Percentiles rank a stretch among this genome's conserved stretches.
Evolutionary conservation across 345 rosid genomes (phyloP).

Genomic region (Clausena lansium): DNA sequence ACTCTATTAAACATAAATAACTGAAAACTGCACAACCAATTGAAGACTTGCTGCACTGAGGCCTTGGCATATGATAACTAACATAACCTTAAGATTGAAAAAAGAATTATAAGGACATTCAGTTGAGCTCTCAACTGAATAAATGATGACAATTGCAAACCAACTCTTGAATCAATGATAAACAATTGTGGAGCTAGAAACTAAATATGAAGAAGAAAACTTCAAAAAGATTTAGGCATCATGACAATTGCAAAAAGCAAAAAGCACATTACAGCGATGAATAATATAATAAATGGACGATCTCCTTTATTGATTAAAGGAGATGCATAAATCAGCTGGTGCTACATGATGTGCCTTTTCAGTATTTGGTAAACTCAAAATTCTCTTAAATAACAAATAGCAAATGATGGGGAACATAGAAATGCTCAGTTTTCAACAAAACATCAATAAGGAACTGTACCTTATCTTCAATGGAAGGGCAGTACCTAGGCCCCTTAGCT

Average conservation of each 20-base stretch:
- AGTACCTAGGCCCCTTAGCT: constrained; percentile 98
- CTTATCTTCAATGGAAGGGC: constrained; percentile 99
- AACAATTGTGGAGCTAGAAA: background rate
- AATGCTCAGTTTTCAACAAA: background rate
- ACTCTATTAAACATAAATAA: background rate
- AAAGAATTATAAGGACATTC: background rate
- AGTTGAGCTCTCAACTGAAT: too few relatives aligned
- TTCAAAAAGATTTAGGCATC: background rate
- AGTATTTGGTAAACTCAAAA: background rate
- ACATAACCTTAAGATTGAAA: background rate
- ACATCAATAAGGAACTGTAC: constrained; percentile 28
- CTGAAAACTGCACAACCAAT: background rate
- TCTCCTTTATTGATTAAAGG: background rate
- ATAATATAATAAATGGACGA: background rate
- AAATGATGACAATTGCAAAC: too few relatives aligned
- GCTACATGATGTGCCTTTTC: background rate
- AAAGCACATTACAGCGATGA: background rate
- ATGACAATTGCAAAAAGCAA: constrained; percentile 3
- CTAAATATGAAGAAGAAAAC: background rate
- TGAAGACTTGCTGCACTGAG: background rate
- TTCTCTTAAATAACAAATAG: background rate
- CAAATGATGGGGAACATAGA: background rate
- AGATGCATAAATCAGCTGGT: background rate
- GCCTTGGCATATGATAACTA: background rate
- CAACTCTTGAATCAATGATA: background rate